Percentiles rank a stretch among this genome's conserved stretches.
phyloP scores from a whole-genome alignment of 352 stramenopile species.

The Globisporangium nodosum region DNA sequence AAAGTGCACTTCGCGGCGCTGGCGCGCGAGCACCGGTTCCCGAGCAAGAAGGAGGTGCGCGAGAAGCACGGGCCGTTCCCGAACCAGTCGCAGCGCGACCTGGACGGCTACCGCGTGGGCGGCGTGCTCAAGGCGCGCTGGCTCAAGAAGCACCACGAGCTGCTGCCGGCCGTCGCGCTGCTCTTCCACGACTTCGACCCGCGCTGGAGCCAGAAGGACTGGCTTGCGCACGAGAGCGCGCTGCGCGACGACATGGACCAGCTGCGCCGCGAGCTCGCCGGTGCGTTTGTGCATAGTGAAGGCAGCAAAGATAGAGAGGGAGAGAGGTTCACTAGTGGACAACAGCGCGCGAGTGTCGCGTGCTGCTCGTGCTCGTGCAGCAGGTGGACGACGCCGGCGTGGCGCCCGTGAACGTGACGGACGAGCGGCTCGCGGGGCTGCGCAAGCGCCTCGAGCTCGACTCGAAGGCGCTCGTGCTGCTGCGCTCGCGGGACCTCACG shows the following conservation, averaged over 20 bases:
- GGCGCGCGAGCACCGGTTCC: conserved; percentile 71
- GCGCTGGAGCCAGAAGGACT: conserved; percentile 62
- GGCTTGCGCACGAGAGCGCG: conserved; percentile 54
- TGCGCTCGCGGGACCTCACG: conserved; percentile 60
- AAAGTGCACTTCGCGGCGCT: conserved; percentile 73
- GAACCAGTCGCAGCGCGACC: conserved; percentile 79
- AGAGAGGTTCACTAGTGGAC: background rate
- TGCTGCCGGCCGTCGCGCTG: conserved; percentile 71
- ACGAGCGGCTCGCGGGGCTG: conserved; percentile 69
- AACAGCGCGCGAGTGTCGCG: conserved; percentile 61
- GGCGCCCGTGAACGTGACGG: conserved; percentile 52
- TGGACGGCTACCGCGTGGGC: conserved; percentile 62
- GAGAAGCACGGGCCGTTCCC: conserved; percentile 83
- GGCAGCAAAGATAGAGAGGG: background rate
- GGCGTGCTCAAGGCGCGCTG: conserved; percentile 76
- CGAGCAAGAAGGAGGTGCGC: conserved; percentile 75
- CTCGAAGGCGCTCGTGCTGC: conserved; percentile 64
- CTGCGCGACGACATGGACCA: conserved; percentile 77
- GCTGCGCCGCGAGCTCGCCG: conserved; percentile 49
- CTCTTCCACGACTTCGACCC: conserved; percentile 85
- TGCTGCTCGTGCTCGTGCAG: conserved; percentile 77
- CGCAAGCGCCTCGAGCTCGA: conserved; percentile 67
- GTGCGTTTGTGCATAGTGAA: background rate
- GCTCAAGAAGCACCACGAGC: conserved; percentile 86
- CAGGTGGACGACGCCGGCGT: conserved; percentile 66